Evolutionary conservation across 257 asterid genomes (phyloP), one percentile per base, ranked within the genome.

Genomic region (Penstemon newberryi): DNA sequence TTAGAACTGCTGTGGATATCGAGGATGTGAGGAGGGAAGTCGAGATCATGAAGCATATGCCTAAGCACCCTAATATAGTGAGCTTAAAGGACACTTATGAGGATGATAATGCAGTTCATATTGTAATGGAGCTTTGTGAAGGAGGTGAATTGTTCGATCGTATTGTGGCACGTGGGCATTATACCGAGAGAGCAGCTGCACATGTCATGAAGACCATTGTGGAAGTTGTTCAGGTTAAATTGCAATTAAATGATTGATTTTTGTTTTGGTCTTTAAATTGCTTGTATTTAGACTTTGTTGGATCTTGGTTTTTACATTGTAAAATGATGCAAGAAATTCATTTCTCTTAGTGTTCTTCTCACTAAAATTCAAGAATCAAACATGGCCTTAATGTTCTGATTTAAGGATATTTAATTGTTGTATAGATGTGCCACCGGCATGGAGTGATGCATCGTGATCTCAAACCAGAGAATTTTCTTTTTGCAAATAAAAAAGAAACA

Each of bases 391-490:
- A 15, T 65, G 5, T 13, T 63, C 45, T 47, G 25, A 3, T 50
- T 60, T 59, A 1, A 42, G 63, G 19, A 33, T 41, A 49, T 15
- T 13, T 59, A 47, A 49, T 44, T 70, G 56, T 66, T 70, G 63
- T 73, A 69, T 70, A 86, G 92, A 80, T 77, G 78, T 86, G 91
- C 77, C 91, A 85, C 66, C 76, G 69, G 41, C 69, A 84, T 42
- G 90, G 90, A 44, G 89, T 84, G 56, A 79, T 84, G 79, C 89
- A 84, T 75, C 89, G 87, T 46, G 92, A 86, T 78, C 92, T 86
- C 70, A 86, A 86, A 70, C 92, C 92, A 11, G 92, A 86, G 73
- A 84, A 86, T 70, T 86, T 86, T 70, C 89, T 85, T 60, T 82
- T 84, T 56, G 84, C 84, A 8, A 82, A 84, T 71, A 84, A 84